phyloP scores from a whole-genome alignment of 139 green algal genomes.

The Chlorella vulgaris region DNA sequence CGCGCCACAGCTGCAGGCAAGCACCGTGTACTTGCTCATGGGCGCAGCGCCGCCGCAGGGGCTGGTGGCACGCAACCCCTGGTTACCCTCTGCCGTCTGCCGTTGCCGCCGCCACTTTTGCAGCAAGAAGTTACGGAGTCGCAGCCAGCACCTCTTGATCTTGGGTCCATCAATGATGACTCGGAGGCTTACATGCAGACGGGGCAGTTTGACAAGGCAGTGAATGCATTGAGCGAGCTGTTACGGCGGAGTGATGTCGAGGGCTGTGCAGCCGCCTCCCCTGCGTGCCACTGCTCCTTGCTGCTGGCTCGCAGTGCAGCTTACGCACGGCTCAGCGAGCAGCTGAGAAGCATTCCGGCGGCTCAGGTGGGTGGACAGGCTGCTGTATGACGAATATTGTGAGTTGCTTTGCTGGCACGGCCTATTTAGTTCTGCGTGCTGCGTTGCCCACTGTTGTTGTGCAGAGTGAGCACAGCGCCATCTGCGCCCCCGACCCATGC shows the following conservation, averaged over 20 bases:
- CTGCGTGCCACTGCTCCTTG: not conserved
- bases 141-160: not conserved
- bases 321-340: slow-evolving; percentile 11
- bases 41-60: no score
- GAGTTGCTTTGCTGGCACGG: no score
- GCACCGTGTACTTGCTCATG: no score
- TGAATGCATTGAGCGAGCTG: slow-evolving; percentile 11
- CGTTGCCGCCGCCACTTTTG: no score
- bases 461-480: slow-evolving; percentile 56
- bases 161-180: not conserved
- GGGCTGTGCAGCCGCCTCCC: not conserved
- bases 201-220: not conserved
- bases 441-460: no score
- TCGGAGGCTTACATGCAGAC: not conserved
- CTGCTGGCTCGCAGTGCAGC: slow-evolving; percentile 17
- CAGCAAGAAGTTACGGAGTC: no score
- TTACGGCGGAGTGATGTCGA: not conserved
- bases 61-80: no score
- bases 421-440: no score
- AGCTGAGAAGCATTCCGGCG: slow-evolving; percentile 33
- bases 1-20: no score
- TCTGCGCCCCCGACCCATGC: slow-evolving; percentile 77
- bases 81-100: no score
- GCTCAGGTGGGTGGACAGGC: no score
- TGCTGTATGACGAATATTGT: no score